phyloP scores from a whole-genome alignment of 495 filamentous ascomycete genomes.

The Neurospora sp. region DNA sequence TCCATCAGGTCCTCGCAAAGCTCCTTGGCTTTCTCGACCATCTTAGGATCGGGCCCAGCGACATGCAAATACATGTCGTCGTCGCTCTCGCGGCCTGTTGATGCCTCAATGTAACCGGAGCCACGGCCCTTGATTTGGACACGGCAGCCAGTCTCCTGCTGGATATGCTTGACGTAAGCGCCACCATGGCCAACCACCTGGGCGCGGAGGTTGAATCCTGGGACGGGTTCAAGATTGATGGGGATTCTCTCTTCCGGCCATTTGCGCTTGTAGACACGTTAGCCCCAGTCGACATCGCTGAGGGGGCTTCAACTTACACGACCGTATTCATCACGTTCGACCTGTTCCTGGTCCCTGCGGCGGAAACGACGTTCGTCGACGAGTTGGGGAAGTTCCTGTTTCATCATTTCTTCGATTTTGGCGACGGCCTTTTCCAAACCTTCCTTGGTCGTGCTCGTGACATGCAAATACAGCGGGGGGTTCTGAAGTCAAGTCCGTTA shows the following conservation, averaged over 20 bases:
- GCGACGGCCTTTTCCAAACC: conserved; percentile 78
- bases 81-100: conserved; percentile 77
- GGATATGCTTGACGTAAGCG: conserved; percentile 93
- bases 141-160: conserved; percentile 84
- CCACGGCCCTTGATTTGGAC: conserved; percentile 97
- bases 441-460: conserved; percentile 86
- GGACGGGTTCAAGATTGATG: conserved; percentile 79
- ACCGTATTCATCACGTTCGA: conserved; percentile 93
- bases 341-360: conserved; percentile 74
- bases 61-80: conserved; percentile 94
- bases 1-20: conserved; percentile 77
- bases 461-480: conserved; percentile 86
- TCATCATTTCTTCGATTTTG: conserved; percentile 88
- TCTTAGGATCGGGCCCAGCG: conserved; percentile 74
- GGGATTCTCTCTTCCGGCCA: conserved; percentile 95
- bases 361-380: conserved; percentile 94
- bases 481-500: conserved; percentile 47
- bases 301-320: conserved; percentile 49
- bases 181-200: conserved; percentile 92
- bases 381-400: conserved; percentile 89
- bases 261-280: conserved; percentile 57
- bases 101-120: conserved; percentile 86
- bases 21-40: conserved; percentile 79
- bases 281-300: not conserved
- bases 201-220: conserved; percentile 92